Base-by-base conservation (phyloP, 768 basidiomycete species). In the Melanogaster broomeanus region DNA sequence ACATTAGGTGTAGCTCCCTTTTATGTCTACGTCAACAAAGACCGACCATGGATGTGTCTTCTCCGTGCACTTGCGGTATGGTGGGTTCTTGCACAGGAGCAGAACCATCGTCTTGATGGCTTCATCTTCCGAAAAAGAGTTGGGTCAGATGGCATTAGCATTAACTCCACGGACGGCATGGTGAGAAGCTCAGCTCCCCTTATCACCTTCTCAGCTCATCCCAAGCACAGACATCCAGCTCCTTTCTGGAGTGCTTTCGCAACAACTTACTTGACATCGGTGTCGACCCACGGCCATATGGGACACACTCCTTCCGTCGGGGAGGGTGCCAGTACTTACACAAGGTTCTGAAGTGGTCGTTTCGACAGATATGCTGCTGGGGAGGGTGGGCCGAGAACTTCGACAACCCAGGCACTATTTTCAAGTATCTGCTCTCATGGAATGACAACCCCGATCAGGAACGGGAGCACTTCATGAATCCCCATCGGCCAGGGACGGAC, bases 401-500 rank as follows among this genome's bases (percentile, higher is more conserved):
- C 41, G 67, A 69, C 6, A 65, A 66, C 45, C 42, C 31, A n/a
- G 39, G 70, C 49, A 77, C 73, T 0, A 74, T 78, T 40, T 71
- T 77, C 44, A 72, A 72, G 50, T 76, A 77, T 49, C 57, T 76
- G 13, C 66, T 76, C n/a, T 73, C 72, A 2, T 73, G 68, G 69
- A 75, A 71, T 41, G 72, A 77, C 54, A 61, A 71, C 19, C 70
- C 71, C 0, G 56, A 50, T 1, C 56, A 68, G 13, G 49, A 34
- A 16, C 64, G 69, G 0, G 66, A 75, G 48, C 66, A 76, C 27
- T 77, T 68, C 48, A 61, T 77, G 21, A 69, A 76, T 39, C 66
- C 69, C 2, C 54, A 65, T n/a, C 52, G 61, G 11, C 31, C 40
- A 24, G 59, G 64, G 1, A 56, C 58, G 9, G 41, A 59, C 0